Percentiles rank a stretch among this genome's conserved stretches.
phyloP scores from a whole-genome alignment of 2,329 filamentous ascomycete species.

The Ophiostoma populinum region DNA sequence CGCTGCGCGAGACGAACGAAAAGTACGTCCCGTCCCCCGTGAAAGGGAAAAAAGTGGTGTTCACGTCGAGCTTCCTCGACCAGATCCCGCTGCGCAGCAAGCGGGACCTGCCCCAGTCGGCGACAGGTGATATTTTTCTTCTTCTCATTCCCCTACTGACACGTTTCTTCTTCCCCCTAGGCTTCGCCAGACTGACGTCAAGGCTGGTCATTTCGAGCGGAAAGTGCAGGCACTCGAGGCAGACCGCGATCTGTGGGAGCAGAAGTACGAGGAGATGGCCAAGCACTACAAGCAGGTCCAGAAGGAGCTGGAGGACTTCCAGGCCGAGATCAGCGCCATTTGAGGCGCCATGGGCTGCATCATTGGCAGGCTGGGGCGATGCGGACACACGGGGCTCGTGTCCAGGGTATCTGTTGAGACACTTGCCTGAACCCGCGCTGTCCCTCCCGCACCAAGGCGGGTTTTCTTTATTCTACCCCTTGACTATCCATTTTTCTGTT shows the following conservation, averaged over 20 bases:
- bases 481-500: no score
- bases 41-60: no score
- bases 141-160: slow-evolving; percentile 2
- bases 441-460: no score
- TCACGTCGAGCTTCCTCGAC: slow-evolving; percentile 6
- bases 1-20: slow-evolving; percentile 90
- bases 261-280: slow-evolving; percentile 94
- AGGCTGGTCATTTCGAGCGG: slow-evolving; percentile 97
- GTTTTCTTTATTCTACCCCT: no score
- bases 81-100: no score
- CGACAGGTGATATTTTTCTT: slow-evolving; percentile 9
- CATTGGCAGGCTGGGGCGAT: neutral
- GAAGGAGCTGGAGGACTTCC: slow-evolving; percentile 85
- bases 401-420: no score
- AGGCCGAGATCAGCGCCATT: slow-evolving; percentile 83
- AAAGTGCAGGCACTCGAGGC: slow-evolving; percentile 94
- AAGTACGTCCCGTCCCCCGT: slow-evolving; percentile 77
- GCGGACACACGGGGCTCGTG: no score
- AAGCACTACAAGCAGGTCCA: slow-evolving; percentile 72
- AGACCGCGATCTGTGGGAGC: slow-evolving; percentile 85
- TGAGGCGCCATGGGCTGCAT: slow-evolving; percentile 28
- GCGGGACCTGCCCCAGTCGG: slow-evolving; percentile 5
- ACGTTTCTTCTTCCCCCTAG: slow-evolving; percentile 28
- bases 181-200: slow-evolving; percentile 97
- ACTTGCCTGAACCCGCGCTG: no score